phyloP scores from a whole-genome alignment of 2,329 filamentous ascomycete species.

The Diaporthe capsici region DNA sequence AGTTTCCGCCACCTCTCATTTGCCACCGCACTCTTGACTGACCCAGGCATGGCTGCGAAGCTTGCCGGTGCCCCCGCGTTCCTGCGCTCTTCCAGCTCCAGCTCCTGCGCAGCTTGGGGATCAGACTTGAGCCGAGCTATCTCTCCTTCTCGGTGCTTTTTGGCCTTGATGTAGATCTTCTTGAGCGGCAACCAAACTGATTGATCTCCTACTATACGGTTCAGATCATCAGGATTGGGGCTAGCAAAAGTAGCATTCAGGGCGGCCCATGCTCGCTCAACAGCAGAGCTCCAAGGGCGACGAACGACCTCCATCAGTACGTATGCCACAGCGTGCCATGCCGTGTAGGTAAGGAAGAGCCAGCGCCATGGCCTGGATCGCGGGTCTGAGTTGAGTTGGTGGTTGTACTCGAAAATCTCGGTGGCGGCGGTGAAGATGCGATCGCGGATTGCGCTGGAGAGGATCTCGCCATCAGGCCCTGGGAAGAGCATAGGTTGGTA shows the following conservation, averaged over 20 bases:
- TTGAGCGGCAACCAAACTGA: conserved; percentile 68
- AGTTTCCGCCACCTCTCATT: conserved; percentile 67
- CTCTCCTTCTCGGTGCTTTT: conserved; percentile 65
- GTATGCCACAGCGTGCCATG: conserved; percentile 72
- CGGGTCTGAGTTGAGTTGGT: conserved; percentile 65
- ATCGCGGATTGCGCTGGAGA: conserved; percentile 51
- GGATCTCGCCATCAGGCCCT: conserved; percentile 49
- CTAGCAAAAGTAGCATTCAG: conserved; percentile 49
- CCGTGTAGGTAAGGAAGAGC: conserved; percentile 71
- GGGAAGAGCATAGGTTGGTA: conserved; percentile 66
- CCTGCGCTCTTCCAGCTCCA: conserved; percentile 65
- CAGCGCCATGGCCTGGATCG: conserved; percentile 67
- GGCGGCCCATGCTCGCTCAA: conserved; percentile 49
- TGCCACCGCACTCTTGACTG: conserved; percentile 62
- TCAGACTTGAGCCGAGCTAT: conserved; percentile 63
- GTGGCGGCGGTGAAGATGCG: conserved; percentile 64
- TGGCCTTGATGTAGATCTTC: conserved; percentile 67
- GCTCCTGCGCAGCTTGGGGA: conserved; percentile 61
- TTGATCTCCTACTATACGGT: conserved; percentile 60
- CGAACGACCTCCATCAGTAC: conserved; percentile 65
- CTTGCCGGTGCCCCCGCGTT: conserved; percentile 57
- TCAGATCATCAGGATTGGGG: conserved; percentile 57
- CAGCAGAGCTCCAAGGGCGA: conserved; percentile 55
- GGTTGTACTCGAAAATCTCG: conserved; percentile 70
- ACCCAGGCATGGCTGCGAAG: conserved; percentile 63